Percentiles rank a stretch among this genome's conserved stretches.
These are phyloP conservation scores for Lojkania enalia DNA, from an alignment of 2,329 filamentous ascomycete genomes.

Conservation along the genomic window DNA sequence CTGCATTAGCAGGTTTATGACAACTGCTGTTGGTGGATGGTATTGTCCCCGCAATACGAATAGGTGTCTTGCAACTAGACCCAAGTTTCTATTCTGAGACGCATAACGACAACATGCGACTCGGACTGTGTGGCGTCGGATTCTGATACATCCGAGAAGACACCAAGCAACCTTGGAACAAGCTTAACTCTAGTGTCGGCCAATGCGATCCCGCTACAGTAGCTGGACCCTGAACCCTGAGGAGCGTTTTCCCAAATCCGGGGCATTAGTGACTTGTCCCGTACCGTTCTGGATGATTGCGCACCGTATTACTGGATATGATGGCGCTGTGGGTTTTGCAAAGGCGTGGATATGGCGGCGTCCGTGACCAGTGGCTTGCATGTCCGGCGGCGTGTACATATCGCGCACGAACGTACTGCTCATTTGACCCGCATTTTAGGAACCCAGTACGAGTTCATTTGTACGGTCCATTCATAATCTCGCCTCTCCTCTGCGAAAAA, in stretches of 20 bases:
- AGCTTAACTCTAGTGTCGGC: slow-evolving; percentile 32
- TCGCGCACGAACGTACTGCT: neutral
- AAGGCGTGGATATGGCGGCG: neutral
- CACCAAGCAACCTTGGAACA: slow-evolving; percentile 33
- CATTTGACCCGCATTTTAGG: neutral
- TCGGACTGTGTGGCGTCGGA: slow-evolving; percentile 36
- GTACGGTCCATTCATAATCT: neutral
- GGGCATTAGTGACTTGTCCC: slow-evolving; percentile 4
- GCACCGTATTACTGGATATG: slow-evolving; percentile 2
- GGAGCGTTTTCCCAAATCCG: slow-evolving; percentile 9
- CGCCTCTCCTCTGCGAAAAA: neutral
- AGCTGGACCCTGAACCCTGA: slow-evolving; percentile 1
- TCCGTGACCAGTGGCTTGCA: slow-evolving; percentile 3
- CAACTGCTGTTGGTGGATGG: neutral
- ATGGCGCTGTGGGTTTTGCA: neutral
- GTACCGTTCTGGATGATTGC: slow-evolving; percentile 1
- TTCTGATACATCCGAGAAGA: slow-evolving; percentile 37
- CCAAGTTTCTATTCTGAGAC: slow-evolving; percentile 19
- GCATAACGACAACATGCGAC: slow-evolving; percentile 28
- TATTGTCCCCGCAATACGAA: slow-evolving; percentile 1
- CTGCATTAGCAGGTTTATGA: neutral
- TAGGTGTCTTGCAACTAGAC: neutral
- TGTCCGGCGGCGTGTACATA: neutral
- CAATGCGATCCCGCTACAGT: slow-evolving; percentile 19
- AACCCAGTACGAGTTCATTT: neutral